Evolutionary conservation across 148 eudicot genomes (phyloP), one percentile per base, ranked within the genome.

Genomic region (Agrostemma githago): DNA sequence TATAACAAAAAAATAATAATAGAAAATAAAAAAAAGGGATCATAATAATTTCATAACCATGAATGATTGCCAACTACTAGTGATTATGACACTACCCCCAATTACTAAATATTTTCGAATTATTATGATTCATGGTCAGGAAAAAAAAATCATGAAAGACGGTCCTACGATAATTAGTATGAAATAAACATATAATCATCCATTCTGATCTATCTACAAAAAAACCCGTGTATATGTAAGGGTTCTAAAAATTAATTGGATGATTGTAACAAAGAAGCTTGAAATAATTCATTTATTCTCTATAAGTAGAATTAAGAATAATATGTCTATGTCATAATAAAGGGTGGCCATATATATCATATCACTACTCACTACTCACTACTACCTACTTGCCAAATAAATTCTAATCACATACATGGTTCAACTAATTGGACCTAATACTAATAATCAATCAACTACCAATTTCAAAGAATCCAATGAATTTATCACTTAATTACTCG

Each of bases 331-430:
- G 6, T 16, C 19, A 16, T 15, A 58, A 15, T 26, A 26, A 44
- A 68, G 21, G 51, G 61, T 39, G 59, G 70, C 21, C 19, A 62
- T 26, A 26, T 26, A 26, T 26, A 26, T 26, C 34, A 26, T 26
- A 26, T 26, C 34, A 26, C 34, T n/a, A n/a, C 4, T 6, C 44
- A 42, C 44, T 6, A 3, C 44, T 42, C 4, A 42, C 48, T 46
- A 66, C 21, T 58, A 42, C 43, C 60, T 78, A 60, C 67, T 67
- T 61, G 73, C 48, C 73, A 56, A 41, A 5, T 21, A 60, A 74
- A 62, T 68, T 76, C 74, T 17, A 60, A 77, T 68, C 74, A 70
- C 70, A 62, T 37, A 70, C 70, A 62, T 37, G 74, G 42, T 62
- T 70, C 41, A 77, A 48, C 54, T 10, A 62, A 48, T 51, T 70